These are phyloP conservation scores for Aphanoascus verrucosus DNA, from an alignment of 2,329 filamentous ascomycete genomes.

Conservation along the genomic window DNA sequence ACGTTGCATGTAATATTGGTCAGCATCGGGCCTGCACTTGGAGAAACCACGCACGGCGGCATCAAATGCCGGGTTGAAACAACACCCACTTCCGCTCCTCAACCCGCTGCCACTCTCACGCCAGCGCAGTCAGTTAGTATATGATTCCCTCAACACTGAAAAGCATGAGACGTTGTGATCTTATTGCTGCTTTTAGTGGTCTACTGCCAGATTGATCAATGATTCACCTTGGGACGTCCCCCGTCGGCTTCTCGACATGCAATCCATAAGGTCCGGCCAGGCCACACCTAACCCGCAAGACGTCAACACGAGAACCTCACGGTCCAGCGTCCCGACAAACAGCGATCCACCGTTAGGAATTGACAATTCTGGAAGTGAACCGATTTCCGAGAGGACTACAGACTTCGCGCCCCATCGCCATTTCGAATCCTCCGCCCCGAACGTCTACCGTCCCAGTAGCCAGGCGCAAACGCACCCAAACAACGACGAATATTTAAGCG, in stretches of 20 bases:
- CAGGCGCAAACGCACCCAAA: not conserved
- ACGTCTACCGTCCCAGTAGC: not conserved
- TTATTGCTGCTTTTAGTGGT: constrained; percentile 14
- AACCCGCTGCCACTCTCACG: not conserved
- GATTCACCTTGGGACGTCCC: constrained; percentile 36
- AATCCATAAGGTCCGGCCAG: constrained; percentile 1
- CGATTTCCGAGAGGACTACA: not conserved
- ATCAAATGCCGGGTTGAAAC: not conserved
- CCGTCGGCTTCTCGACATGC: constrained; percentile 28
- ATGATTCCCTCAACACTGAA: not conserved
- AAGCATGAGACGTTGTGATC: constrained; percentile 8
- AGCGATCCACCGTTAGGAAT: not conserved
- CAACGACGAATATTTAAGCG: not conserved
- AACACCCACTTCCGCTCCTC: not conserved
- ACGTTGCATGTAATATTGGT: no score
- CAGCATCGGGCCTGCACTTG: no score
- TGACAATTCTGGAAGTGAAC: not conserved
- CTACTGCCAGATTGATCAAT: constrained; percentile 27
- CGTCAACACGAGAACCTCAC: not conserved
- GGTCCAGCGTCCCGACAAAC: not conserved
- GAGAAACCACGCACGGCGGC: no score
- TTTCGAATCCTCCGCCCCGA: not conserved
- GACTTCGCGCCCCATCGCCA: not conserved
- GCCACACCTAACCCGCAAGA: not conserved
- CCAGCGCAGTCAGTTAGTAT: not conserved